These are phyloP conservation scores for Zanthoxylum bungeanum DNA, from an alignment of 345 rosid genomes.

Conservation along the genomic window DNA sequence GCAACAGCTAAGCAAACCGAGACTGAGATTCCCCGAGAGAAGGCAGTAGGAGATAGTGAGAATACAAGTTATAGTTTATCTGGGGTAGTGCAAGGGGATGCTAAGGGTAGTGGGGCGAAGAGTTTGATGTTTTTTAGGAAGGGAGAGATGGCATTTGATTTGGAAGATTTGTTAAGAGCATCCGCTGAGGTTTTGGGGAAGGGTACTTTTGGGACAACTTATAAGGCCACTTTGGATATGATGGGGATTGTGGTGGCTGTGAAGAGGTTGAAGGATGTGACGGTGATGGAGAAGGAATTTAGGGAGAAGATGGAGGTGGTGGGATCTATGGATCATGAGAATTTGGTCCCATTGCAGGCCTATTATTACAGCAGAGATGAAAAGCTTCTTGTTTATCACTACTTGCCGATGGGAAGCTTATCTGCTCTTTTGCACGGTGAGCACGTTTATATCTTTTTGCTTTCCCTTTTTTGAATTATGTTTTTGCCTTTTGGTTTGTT, in stretches of 20 bases:
- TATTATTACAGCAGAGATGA: conserved; percentile 89
- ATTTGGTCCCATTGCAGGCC: conserved; percentile 84
- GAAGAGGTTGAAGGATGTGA: conserved; percentile 94
- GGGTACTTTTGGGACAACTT: conserved; percentile 96
- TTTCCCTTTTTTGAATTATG: neutral
- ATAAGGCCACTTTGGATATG: conserved; percentile 91
- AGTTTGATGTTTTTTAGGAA: conserved; percentile 80
- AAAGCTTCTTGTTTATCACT: conserved; percentile 93
- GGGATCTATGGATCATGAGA: conserved; percentile 87
- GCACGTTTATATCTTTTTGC: no score
- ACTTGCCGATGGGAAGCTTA: conserved; percentile 98
- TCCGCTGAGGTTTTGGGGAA: conserved; percentile 98
- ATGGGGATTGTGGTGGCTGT: conserved; percentile 71
- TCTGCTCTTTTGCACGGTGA: conserved; percentile 93
- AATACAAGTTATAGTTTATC: no score
- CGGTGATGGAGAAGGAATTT: conserved; percentile 63
- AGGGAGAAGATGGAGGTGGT: conserved; percentile 81
- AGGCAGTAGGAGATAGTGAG: conserved; percentile 35
- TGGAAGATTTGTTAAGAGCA: conserved; percentile 94
- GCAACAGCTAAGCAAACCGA: no score
- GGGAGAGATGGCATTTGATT: conserved; percentile 58
- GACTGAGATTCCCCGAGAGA: no score
- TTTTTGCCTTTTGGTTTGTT: neutral
- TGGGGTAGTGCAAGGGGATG: no score
- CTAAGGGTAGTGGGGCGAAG: conserved; percentile 32